Evolutionary conservation across 2,329 filamentous ascomycete genomes (phyloP).

Genomic region (Phyllosticta citriasiana): DNA sequence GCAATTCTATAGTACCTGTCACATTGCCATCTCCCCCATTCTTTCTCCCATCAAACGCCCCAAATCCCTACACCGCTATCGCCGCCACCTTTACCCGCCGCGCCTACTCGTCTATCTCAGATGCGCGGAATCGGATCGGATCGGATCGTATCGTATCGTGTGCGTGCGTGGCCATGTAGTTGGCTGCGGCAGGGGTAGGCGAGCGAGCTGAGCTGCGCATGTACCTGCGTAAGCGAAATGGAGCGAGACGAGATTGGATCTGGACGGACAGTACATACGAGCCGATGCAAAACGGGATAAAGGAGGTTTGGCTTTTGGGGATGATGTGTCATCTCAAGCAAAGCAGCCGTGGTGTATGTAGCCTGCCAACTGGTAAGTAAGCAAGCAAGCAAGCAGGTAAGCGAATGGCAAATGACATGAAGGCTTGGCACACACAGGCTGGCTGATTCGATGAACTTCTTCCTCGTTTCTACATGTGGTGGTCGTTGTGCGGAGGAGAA

Average conservation of each 20-base stretch:
- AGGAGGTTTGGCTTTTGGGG: background rate
- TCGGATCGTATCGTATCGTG: background rate
- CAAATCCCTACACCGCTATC: background rate
- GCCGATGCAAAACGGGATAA: background rate
- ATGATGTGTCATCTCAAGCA: background rate
- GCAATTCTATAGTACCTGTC: background rate
- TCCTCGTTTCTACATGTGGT: too few relatives aligned
- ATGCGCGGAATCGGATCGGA: background rate
- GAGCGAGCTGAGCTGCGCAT: background rate
- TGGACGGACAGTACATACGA: too few relatives aligned
- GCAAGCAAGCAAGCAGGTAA: too few relatives aligned
- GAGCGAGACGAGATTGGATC: background rate
- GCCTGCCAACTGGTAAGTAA: too few relatives aligned
- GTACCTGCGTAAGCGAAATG: background rate
- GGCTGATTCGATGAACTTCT: too few relatives aligned
- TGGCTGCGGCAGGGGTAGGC: background rate
- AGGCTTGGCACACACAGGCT: too few relatives aligned
- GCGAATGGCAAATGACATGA: too few relatives aligned
- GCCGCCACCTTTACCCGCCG: background rate
- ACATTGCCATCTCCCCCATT: background rate
- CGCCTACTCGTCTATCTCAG: background rate
- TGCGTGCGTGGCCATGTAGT: background rate
- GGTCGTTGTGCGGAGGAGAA: too few relatives aligned
- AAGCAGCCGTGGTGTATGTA: too few relatives aligned
- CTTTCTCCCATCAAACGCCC: background rate